These are phyloP conservation scores for Pyracantha coccinea DNA, from an alignment of 331 rosid genomes.

Conservation along the genomic window DNA sequence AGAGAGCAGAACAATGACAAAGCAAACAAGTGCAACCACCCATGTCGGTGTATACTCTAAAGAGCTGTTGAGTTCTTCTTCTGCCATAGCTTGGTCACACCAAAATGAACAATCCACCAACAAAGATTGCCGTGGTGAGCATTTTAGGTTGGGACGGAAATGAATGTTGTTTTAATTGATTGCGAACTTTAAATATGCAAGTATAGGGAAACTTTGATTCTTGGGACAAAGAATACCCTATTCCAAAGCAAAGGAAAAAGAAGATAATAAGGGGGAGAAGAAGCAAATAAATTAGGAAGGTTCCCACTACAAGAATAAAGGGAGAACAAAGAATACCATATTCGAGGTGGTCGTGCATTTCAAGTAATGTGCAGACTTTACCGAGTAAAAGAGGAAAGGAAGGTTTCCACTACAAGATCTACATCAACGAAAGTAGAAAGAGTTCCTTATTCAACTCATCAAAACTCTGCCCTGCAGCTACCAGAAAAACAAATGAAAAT, in stretches of 20 bases:
- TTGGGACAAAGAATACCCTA: conserved; percentile 36
- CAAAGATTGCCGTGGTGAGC: neutral
- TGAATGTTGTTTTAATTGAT: neutral
- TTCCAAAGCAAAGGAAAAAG: conserved; percentile 11
- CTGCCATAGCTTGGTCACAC: conserved; percentile 13
- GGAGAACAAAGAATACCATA: no score
- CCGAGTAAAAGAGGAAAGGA: neutral
- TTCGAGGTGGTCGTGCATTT: conserved; percentile 18
- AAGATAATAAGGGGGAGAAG: conserved; percentile 16
- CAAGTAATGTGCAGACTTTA: conserved; percentile 14
- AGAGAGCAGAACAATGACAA: conserved; percentile 61
- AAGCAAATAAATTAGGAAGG: conserved; percentile 9
- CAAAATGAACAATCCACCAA: neutral
- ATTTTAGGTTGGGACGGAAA: neutral
- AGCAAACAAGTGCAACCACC: conserved; percentile 71
- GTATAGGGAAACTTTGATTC: neutral
- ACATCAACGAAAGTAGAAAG: no score
- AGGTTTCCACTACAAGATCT: neutral
- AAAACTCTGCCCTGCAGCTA: neutral
- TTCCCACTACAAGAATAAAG: no score
- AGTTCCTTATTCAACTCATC: no score
- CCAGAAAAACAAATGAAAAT: neutral
- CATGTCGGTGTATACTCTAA: conserved; percentile 79
- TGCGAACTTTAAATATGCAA: no score
- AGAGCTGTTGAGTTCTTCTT: conserved; percentile 40